phyloP scores from a whole-genome alignment of 768 basidiomycete species.

The Asterophora parasitica region DNA sequence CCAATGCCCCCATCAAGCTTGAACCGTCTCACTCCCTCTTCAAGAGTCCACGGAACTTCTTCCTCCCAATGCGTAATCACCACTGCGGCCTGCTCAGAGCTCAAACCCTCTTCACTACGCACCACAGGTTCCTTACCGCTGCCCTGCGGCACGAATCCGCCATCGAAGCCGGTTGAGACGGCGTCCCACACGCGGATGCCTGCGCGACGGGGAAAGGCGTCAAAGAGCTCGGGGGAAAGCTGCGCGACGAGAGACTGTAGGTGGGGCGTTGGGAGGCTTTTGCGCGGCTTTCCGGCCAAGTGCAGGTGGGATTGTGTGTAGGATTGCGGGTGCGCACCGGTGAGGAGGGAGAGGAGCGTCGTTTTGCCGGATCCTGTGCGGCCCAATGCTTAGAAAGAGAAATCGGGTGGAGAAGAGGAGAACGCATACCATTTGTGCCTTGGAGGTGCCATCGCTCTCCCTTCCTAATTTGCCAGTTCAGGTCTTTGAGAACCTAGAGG shows the following conservation, averaged over 20 bases:
- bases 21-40: constrained; percentile 45
- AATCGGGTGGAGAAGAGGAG: not conserved
- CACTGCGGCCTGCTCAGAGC: constrained; percentile 66
- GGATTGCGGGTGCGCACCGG: constrained; percentile 94
- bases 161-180: constrained; percentile 84
- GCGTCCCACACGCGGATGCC: constrained; percentile 72
- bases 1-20: constrained; percentile 29
- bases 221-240: constrained; percentile 85
- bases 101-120: constrained; percentile 45
- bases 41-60: constrained; percentile 77
- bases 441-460: constrained; percentile 90
- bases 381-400: not conserved
- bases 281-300: constrained; percentile 48
- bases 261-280: constrained; percentile 59
- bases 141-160: constrained; percentile 62
- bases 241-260: constrained; percentile 70
- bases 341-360: constrained; percentile 83
- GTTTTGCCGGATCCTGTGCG: constrained; percentile 86
- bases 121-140: constrained; percentile 41
- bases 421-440: constrained; percentile 71
- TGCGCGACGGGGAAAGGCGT: constrained; percentile 79
- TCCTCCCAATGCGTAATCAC: constrained; percentile 90
- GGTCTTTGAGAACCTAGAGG: constrained; percentile 63
- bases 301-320: constrained; percentile 59
- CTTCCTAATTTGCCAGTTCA: constrained; percentile 77